Evolutionary conservation across 371 early-diverging fungal species (phyloP).

Genomic region (Smittium culicis): DNA sequence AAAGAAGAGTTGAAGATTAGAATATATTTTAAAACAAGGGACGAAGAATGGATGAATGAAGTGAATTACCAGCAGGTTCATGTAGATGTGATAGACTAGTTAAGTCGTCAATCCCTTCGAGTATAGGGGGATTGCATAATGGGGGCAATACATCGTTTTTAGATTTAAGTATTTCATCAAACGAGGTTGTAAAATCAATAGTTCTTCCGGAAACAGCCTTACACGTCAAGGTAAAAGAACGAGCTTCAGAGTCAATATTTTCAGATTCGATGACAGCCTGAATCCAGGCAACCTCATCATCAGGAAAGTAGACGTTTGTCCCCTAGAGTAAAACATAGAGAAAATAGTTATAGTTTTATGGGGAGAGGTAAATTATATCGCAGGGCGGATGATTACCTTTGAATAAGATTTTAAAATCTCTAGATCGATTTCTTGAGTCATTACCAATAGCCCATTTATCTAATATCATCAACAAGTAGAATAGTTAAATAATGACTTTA

Average conservation of each 20-base stretch:
- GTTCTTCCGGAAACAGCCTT: constrained; percentile 1
- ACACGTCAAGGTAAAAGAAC: neutral
- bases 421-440: neutral
- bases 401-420: neutral
- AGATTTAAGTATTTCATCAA: constrained; percentile 44
- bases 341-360: too few relatives aligned
- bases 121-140: constrained; percentile 71
- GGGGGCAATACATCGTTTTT: constrained; percentile 65
- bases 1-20: neutral
- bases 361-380: too few relatives aligned
- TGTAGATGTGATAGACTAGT: constrained; percentile 47
- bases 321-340: constrained; percentile 3
- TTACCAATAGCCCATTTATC: neutral
- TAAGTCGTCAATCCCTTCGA: constrained; percentile 84
- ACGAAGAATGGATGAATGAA: neutral
- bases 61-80: neutral
- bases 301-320: constrained; percentile 11
- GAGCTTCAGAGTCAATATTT: neutral
- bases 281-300: constrained; percentile 12
- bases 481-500: too few relatives aligned
- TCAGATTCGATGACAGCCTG: constrained; percentile 7
- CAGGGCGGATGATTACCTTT: neutral
- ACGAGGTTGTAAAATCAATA: constrained; percentile 45
- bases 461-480: too few relatives aligned
- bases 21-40: neutral